A percentile compares a stretch with the other conserved stretches of the same genome.
Evolutionary conservation across 176 grass and related monocot species (phyloP).

Genomic region (Hyparrhenia diplandra): DNA sequence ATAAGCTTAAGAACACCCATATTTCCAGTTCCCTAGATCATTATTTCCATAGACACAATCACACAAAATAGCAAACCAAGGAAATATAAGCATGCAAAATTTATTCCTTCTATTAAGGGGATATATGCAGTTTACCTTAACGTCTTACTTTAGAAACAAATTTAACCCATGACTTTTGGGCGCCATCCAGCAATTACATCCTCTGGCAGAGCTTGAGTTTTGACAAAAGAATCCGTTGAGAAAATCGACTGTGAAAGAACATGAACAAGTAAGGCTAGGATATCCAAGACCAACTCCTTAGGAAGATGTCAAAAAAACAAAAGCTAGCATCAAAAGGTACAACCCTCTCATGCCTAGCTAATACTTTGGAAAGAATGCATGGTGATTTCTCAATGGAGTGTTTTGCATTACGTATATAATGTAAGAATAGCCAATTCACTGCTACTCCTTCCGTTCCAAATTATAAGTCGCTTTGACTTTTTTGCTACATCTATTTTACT

Average conservation of each 20-base stretch:
- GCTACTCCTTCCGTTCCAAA: too few relatives aligned
- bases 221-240: constrained; percentile 80
- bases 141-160: constrained; percentile 24
- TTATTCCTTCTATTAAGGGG: not conserved
- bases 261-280: constrained; percentile 5
- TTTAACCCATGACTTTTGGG: constrained; percentile 77
- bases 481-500: too few relatives aligned
- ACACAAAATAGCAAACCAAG: not conserved
- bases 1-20: not conserved
- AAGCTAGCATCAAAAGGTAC: not conserved
- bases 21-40: constrained; percentile 18
- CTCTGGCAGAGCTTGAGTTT: constrained; percentile 64
- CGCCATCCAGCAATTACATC: constrained; percentile 96
- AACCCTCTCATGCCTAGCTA: not conserved
- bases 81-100: not conserved
- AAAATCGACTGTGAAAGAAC: constrained; percentile 71
- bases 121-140: constrained; percentile 29
- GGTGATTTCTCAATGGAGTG: not conserved
- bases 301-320: not conserved
- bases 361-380: not conserved
- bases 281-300: constrained; percentile 1
- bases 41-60: not conserved
- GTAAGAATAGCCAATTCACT: constrained; percentile 3
- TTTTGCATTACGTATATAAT: not conserved
- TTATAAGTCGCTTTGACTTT: too few relatives aligned